These are phyloP conservation scores for Carex parvula DNA, from an alignment of 176 grass and related monocot species.

Conservation along the genomic window DNA sequence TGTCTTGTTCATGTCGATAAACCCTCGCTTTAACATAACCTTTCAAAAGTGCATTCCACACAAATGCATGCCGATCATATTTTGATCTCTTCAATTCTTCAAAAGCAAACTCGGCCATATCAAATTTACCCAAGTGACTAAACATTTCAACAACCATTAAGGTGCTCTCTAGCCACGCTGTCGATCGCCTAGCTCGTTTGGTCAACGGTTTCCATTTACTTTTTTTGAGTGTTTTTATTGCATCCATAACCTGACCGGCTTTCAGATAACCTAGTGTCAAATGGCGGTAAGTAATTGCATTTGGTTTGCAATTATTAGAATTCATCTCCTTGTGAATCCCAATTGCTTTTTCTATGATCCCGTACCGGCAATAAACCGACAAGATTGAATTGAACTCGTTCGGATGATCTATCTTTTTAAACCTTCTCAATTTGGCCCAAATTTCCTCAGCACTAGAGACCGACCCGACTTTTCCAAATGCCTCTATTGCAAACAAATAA, in stretches of 20 bases:
- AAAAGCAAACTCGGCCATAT: constrained; percentile 57
- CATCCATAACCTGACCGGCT: constrained; percentile 24
- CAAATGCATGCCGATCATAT: constrained; percentile 66
- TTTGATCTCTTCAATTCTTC: constrained; percentile 69
- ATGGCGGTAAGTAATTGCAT: no score
- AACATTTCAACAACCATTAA: no score
- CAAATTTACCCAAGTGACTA: constrained; percentile 18
- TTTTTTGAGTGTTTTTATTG: no score
- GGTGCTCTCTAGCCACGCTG: no score
- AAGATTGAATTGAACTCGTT: constrained; percentile 87
- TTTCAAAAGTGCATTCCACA: constrained; percentile 73
- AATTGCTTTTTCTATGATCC: constrained; percentile 57
- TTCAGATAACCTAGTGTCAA: no score
- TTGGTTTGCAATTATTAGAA: constrained; percentile 54
- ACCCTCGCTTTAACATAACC: constrained; percentile 65
- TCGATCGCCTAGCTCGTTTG: no score
- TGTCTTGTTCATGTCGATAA: constrained; percentile 25
- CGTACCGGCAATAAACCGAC: constrained; percentile 76
- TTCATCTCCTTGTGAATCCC: constrained; percentile 74
- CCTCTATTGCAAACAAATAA: constrained; percentile 74
- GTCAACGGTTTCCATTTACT: no score
- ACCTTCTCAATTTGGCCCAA: constrained; percentile 52
- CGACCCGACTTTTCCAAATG: constrained; percentile 57
- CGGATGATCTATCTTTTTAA: constrained; percentile 39
- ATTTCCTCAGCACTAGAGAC: constrained; percentile 59